phyloP scores from a whole-genome alignment of 345 rosid genomes.

The Gynandropsis gynandra region DNA sequence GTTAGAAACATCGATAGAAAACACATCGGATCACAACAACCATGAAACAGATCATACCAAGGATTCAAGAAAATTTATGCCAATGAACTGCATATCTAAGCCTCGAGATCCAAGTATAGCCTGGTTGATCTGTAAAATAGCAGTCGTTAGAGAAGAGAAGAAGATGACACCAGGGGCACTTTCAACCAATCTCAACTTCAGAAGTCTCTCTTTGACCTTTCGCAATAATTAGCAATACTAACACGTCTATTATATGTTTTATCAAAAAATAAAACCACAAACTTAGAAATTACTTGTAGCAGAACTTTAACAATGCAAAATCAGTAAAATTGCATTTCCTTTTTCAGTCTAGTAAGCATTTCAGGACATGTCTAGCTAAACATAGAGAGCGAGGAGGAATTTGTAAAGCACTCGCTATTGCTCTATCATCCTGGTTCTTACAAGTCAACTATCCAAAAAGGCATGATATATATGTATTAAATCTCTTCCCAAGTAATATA shows the following conservation, averaged over 20 bases:
- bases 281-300: conserved; percentile 9
- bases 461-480: conserved; percentile 5
- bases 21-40: conserved; percentile 10
- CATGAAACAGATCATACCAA: conserved; percentile 44
- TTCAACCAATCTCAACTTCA: conserved; percentile 1
- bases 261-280: conserved; percentile 11
- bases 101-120: conserved; percentile 74
- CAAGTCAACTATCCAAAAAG: conserved; percentile 3
- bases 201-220: conserved; percentile 9
- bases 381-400: conserved; percentile 2
- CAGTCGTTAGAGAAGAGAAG: conserved; percentile 25
- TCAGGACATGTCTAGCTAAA: conserved; percentile 12
- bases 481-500: conserved; percentile 15
- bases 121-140: conserved; percentile 67
- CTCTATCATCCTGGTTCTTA: conserved; percentile 13
- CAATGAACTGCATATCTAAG: conserved; percentile 65
- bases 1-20: conserved; percentile 13
- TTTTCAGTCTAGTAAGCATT: conserved; percentile 2
- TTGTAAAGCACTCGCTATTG: conserved; percentile 9
- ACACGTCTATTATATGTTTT: conserved; percentile 5
- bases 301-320: background rate
- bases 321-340: background rate
- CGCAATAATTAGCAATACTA: conserved; percentile 8
- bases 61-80: conserved; percentile 82
- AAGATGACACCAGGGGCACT: conserved; percentile 11